Conservation (phyloP, 2,329 filamentous ascomycete species). For the Fusarium pseudocircinatum region DNA sequence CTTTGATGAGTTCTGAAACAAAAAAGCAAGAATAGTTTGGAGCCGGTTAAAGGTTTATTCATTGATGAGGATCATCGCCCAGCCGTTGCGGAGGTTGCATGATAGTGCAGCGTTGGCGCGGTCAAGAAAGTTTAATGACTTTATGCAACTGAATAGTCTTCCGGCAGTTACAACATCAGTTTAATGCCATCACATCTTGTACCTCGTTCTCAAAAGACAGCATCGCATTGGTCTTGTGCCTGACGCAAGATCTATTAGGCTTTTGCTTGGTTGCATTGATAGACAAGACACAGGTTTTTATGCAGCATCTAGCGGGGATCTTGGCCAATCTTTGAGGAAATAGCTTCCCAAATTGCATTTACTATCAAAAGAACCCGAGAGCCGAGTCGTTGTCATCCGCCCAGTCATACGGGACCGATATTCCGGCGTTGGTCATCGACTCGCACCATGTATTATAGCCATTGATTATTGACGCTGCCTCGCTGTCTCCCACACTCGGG, state of each 20-base stretch:
- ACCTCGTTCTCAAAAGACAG: neutral
- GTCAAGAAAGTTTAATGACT: neutral
- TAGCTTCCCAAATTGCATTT: neutral
- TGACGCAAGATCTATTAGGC: neutral
- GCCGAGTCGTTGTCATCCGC: constrained; percentile 20
- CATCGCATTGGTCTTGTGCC: neutral
- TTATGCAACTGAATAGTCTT: neutral
- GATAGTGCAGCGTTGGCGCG: neutral
- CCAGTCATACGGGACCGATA: constrained; percentile 27
- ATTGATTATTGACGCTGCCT: constrained; percentile 30
- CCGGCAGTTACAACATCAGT: neutral
- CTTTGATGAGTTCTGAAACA: neutral
- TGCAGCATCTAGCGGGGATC: neutral
- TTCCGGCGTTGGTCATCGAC: constrained; percentile 24
- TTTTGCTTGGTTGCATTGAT: neutral
- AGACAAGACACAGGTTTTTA: neutral
- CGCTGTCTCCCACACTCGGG: constrained; percentile 17
- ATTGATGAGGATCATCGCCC: neutral
- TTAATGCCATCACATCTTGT: neutral
- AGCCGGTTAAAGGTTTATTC: neutral
- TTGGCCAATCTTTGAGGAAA: neutral
- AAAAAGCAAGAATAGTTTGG: neutral
- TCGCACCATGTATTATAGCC: constrained; percentile 33
- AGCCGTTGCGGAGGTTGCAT: neutral
- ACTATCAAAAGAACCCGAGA: constrained; percentile 15